Evolutionary conservation across 1,284 basidiomycete species (phyloP).

Genomic region (Sporisorium iseilematis-ciliati): DNA sequence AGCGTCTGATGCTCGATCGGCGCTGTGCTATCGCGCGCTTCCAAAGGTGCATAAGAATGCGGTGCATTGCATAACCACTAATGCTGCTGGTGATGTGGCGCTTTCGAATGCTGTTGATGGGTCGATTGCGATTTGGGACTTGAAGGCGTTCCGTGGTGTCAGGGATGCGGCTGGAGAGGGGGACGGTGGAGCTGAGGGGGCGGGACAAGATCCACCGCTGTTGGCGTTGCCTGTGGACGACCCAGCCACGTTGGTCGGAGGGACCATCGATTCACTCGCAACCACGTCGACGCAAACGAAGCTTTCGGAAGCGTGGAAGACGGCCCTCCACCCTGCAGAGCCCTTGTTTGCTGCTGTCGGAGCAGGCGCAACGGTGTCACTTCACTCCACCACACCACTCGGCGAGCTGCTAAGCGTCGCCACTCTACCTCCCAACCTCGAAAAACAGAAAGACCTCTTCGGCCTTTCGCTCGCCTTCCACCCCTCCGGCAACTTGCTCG

Average conservation of each 20-base stretch:
- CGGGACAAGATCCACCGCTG: conserved; percentile 6
- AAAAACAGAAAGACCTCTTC: conserved; percentile 28
- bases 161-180: background rate
- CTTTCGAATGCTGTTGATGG: conserved; percentile 45
- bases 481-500: conserved; percentile 8
- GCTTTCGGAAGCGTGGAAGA: conserved; percentile 47
- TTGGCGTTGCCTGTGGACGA: conserved; percentile 26
- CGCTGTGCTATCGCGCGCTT: conserved; percentile 4
- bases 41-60: conserved; percentile 28
- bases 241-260: background rate
- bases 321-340: conserved; percentile 24
- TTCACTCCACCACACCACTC: conserved; percentile 21
- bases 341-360: conserved; percentile 35
- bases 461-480: conserved; percentile 39
- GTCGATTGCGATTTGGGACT: conserved; percentile 35
- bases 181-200: background rate
- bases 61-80: conserved; percentile 33
- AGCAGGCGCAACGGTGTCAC: conserved; percentile 20
- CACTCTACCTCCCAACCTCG: background rate
- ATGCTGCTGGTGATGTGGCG: conserved; percentile 3
- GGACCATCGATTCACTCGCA: conserved; percentile 21
- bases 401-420: conserved; percentile 15
- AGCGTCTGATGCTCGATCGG: conserved; percentile 26
- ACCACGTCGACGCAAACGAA: background rate
- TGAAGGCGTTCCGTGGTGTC: background rate